Evolutionary conservation across 768 basidiomycete genomes (phyloP).

Genomic region (Serendipita vermifera): DNA sequence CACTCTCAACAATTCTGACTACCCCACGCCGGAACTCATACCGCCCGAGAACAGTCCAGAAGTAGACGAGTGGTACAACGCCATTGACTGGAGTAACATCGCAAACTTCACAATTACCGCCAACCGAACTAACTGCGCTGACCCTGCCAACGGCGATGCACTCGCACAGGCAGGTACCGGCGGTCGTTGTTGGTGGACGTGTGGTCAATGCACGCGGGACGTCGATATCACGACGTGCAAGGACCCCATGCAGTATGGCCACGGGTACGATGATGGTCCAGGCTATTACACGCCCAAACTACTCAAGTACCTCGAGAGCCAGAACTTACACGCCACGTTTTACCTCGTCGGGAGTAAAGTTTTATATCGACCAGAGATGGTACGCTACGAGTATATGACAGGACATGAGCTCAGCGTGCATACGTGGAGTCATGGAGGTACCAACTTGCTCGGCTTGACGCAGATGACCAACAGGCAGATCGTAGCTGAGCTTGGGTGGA

Average conservation of each 20-base stretch:
- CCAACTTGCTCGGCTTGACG: conserved; percentile 32
- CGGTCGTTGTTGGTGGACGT: conserved; percentile 84
- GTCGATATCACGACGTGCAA: conserved; percentile 58
- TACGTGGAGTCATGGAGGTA: conserved; percentile 77
- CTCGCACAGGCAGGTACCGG: conserved; percentile 40
- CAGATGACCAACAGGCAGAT: conserved; percentile 66
- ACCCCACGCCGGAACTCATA: not conserved
- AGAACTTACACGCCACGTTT: conserved; percentile 68
- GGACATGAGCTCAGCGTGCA: conserved; percentile 76
- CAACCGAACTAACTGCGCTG: conserved; percentile 59
- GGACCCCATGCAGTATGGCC: conserved; percentile 59
- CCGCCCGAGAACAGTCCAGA: conserved; percentile 37
- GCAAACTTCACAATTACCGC: conserved; percentile 49
- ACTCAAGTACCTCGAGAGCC: conserved; percentile 53
- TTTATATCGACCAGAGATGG: conserved; percentile 58
- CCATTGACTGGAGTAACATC: conserved; percentile 56
- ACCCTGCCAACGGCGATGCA: conserved; percentile 29
- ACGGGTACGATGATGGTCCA: conserved; percentile 77
- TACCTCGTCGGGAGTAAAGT: conserved; percentile 83
- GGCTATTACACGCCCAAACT: conserved; percentile 61
- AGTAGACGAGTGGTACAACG: conserved; percentile 63
- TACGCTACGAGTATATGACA: conserved; percentile 45
- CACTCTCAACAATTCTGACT: conserved; percentile 12
- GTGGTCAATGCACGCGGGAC: conserved; percentile 51
- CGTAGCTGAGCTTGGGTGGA: conserved; percentile 90